Base-by-base conservation (phyloP, 495 filamentous ascomycete species). In the Diplogelasinospora grovesii region DNA sequence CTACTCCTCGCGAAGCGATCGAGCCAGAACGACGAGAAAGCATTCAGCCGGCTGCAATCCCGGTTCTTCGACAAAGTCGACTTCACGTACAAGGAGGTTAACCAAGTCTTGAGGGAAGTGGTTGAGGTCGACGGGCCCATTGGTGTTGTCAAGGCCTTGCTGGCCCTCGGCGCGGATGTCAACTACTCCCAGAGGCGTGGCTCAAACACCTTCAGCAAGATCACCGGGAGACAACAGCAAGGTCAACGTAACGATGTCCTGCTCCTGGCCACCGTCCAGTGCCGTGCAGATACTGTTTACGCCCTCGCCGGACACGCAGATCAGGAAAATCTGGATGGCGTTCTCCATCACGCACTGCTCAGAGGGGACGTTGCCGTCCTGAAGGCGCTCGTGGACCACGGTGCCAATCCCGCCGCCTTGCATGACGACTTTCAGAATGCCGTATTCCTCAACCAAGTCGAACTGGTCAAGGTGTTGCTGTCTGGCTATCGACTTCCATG, bases 341-440 rank as follows among this genome's bases (percentile, higher is more conserved):
- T 46, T 5, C 52, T 61, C 10, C 57, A 49, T 14, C 39, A 56
- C 20, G 57, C 57, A 8, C 56, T 61, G 5, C 34, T 39, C 14
- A 33, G 57, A 16, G 45, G 47, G 1, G 48, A 59, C 21, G 23
- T 53, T 18, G 44, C 42, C 5, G 53, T 59, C 5, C 24, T 61
- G 7, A 22, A 46, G 11, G 46, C 57, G 1, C 25, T 61, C n/a
- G 25, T 61, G 2, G 48, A 56, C 28, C 48, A 59, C 13, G 55
- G 57, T 0, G 57, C 57, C 3, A 57, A 48, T 29, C 57, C 57
- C 0, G 46, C 48, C 7, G 18, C 38, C 2, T 42, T 60, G 1
- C 57, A 60, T 33, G 54, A 57, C n/a, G 57, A 60, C 23, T 60
- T 60, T 24, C 48, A 50, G 31, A 41, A 55, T 5, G 46, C 46